Base-by-base conservation (phyloP, 495 filamentous ascomycete species). In the Astrocystis sublimbata region DNA sequence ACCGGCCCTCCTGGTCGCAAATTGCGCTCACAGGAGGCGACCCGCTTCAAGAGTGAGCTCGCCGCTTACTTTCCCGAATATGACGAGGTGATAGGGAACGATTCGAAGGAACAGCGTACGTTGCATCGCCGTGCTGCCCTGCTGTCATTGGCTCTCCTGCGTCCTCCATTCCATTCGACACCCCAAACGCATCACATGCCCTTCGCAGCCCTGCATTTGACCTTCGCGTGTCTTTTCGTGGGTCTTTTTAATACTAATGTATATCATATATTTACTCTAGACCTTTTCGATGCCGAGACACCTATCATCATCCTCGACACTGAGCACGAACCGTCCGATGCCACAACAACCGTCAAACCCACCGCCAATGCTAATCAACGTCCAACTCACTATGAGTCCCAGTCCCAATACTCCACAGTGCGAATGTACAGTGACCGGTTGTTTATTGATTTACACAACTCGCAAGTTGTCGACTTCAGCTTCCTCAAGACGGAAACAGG, bases 61-160 rank as follows among this genome's bases (percentile, higher is more conserved):
- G 88, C 91, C 8, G 81, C 85, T 31, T 97, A 94, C 73, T 96
- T 97, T 67, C 86, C 89, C 43, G 92, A 93, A 62, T 97, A 93
- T 74, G 92, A 97, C 71, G 89, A 94, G 65, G 83, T 96, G 57
- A 88, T 97, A 70, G 91, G 89, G 60, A 88, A 92, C 65, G 88
- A 91, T 41, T 84, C 85, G 6, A 86, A 89, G 59, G 87, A 92
- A 71, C 78, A 86, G 59, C 89, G 91, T 96, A 81, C 66, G 84
- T 78, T 12, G 30, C 65, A 12, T 28, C 62, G 51, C 28, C 53
- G 38, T 62, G 33, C 26, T 17, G 60, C 26, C 45, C 23, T 23
- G 63, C 43, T 33, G n/a, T 47, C n/a, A 46, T 38, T 52, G 57
- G 26, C 13, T 28, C 30, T 51, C 1, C 15, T n/a, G n/a, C n/a